Base-by-base conservation (phyloP, 768 basidiomycete genomes). In the Heimioporus sp. region DNA sequence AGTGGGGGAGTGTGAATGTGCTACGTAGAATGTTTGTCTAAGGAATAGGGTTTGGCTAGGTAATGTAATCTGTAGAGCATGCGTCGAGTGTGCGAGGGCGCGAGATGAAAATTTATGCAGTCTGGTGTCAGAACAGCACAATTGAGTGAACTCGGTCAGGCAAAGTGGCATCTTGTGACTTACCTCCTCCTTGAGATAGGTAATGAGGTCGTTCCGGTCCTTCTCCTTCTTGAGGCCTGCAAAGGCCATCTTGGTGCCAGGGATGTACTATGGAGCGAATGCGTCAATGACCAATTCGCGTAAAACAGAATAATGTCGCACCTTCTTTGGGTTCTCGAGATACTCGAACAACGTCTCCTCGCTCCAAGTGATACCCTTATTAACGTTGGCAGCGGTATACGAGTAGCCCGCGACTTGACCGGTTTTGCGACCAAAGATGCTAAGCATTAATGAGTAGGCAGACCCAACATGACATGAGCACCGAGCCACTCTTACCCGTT, bases 211-310 rank as follows among this genome's bases (percentile, higher is more conserved):
- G 69, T 85, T 90, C 76, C 95, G 86, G 72, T 98, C 95, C 81
- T 94, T 92, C 10, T 92, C 92, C 83, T 98, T 98, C 87, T 98
- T 98, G 70, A 98, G 75, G 65, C 96, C 96, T 59, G 94, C 93
- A 63, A 97, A 98, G 52, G 94, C 95, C 95, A 98, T 98, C 79
- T 96, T 97, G 46, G 95, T 97, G 43, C 95, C 94, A 36, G 92
- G 92, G 59, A 95, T 95, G 76, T 93, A 94, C 89, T 91, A 53
- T 41, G 41, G 24, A 10, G n/a, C 1, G 19, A 3, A 30, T 38
- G 37, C 2, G 19, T 53, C 45, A 0, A 31, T 24, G 7, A 12
- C 10, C 5, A 7, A 20, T 7, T n/a, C 5, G 10, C 10, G 4
- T 20, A 15, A 35, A 28, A 19, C 36, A 7, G 16, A 15, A 3